Evolutionary conservation across 768 basidiomycete species (phyloP).

Genomic region (Dictyophora rubrovolvata): DNA sequence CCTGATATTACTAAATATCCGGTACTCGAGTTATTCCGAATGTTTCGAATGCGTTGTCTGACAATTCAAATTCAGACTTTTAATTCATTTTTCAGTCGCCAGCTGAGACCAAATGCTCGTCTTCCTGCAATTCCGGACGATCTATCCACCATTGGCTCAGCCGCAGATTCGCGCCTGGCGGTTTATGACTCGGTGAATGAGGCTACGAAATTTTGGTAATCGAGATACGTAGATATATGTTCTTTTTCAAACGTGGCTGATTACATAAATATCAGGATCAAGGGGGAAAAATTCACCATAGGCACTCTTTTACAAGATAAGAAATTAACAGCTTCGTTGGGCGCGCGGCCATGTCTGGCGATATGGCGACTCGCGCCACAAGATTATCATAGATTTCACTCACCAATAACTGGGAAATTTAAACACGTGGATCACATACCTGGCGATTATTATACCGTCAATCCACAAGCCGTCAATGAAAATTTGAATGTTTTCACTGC

Average conservation of each 20-base stretch:
- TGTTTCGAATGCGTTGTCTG: neutral
- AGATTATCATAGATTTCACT: conserved; percentile 77
- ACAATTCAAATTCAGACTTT: conserved; percentile 11
- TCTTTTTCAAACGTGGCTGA: no score
- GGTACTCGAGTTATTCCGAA: conserved; percentile 15
- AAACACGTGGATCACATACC: neutral
- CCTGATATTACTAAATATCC: conserved; percentile 51
- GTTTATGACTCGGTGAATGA: conserved; percentile 49
- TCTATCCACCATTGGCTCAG: conserved; percentile 43
- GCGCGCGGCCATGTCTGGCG: conserved; percentile 32
- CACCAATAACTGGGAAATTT: conserved; percentile 37
- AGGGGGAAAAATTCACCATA: conserved; percentile 63
- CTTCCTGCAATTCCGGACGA: conserved; percentile 48
- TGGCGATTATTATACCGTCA: conserved; percentile 31
- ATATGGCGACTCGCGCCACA: conserved; percentile 73
- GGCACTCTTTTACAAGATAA: conserved; percentile 41
- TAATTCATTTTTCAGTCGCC: conserved; percentile 32
- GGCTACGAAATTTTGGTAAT: conserved; percentile 62
- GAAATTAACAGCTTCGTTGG: conserved; percentile 24
- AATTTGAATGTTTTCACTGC: conserved; percentile 57
- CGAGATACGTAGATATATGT: neutral
- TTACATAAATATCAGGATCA: conserved; percentile 35
- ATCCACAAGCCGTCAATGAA: conserved; percentile 71
- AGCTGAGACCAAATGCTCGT: conserved; percentile 48
- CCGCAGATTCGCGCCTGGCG: conserved; percentile 66